Evolutionary conservation across 495 filamentous ascomycete species (phyloP), one percentile per base, ranked within the genome.

Genomic region (Penicillium pancosmium): DNA sequence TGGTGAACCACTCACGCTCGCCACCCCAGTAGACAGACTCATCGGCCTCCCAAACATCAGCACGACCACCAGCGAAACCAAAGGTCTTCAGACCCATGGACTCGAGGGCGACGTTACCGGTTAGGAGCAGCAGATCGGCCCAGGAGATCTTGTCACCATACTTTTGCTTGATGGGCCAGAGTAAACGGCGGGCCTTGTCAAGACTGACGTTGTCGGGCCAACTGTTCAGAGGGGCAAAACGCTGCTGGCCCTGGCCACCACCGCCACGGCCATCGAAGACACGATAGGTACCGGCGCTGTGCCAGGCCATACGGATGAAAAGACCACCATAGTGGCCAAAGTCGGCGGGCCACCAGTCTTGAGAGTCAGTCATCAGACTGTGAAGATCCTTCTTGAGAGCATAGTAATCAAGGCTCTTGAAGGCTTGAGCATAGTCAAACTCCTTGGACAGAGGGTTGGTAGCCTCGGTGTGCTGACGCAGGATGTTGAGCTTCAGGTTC

Each of bases 131-230:
- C 61, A 91, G 71, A 65, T 91, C 88, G 25, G 86, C 85, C 88
- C 88, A 91, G 5, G 88, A 91, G 69, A 91, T 87, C 80, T 88
- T 89, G 81, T 83, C 82, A 69, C 88, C 88, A 66, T 91, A 91
- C 80, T 91, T 91, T 65, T 90, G 86, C 78, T 91, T 91, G 75
- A 91, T 84, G 65, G 88, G 88, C 88, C 88, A 91, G 53, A 91
- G 72, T 57, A 91, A 82, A 59, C 88, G 87, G 52, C 88, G 88
- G 36, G 86, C 87, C 82, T 91, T 91, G 82, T 91, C 88, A 50
- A 91, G 80, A 63, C 78, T 84, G 59, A 85, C 86, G 61, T 91
- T 91, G 76, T 91, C 88, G 56, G 88, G 88, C 88, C 88, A 91
- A 78, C 84, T 87, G 85, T 91, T 91, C 65, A 91, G 82, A 11